Evolutionary conservation across 768 basidiomycete species (phyloP).

Genomic region (Boletus reticuloceps): DNA sequence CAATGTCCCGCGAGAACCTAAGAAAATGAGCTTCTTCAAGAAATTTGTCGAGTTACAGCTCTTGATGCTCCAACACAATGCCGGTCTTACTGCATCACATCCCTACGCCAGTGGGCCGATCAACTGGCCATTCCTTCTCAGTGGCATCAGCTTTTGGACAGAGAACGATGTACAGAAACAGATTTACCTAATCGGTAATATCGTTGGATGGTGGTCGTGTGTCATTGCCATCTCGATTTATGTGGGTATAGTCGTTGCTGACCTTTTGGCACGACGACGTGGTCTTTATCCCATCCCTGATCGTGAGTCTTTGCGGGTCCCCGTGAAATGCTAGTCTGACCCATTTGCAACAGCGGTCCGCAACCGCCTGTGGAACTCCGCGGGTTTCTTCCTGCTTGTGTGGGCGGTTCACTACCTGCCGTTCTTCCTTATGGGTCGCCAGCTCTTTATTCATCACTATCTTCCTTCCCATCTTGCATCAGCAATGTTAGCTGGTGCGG

Average conservation of each 20-base stretch:
- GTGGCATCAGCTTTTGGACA: slow-evolving; percentile 99
- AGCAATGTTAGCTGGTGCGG: slow-evolving; percentile 87
- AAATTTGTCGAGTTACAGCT: slow-evolving; percentile 94
- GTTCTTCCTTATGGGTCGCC: slow-evolving; percentile 97
- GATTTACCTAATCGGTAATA: slow-evolving; percentile 95
- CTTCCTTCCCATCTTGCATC: slow-evolving; percentile 95
- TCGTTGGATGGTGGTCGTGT: slow-evolving; percentile 94
- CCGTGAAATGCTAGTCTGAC: neutral
- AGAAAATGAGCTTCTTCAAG: slow-evolving; percentile 86
- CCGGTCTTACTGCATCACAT: slow-evolving; percentile 96
- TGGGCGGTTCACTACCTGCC: slow-evolving; percentile 97
- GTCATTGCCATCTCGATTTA: slow-evolving; percentile 84
- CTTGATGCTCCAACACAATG: slow-evolving; percentile 97
- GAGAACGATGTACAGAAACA: slow-evolving; percentile 80
- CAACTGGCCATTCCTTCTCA: slow-evolving; percentile 97
- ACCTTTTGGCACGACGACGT: slow-evolving; percentile 83
- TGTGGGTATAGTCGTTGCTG: slow-evolving; percentile 86
- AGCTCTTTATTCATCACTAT: slow-evolving; percentile 97
- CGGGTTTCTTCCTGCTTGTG: slow-evolving; percentile 91
- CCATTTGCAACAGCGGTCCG: slow-evolving; percentile 62
- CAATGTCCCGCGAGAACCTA: slow-evolving; percentile 62
- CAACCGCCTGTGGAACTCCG: slow-evolving; percentile 92
- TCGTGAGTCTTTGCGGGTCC: slow-evolving; percentile 49
- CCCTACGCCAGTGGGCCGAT: slow-evolving; percentile 95
- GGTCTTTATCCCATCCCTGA: slow-evolving; percentile 84